Conservation (phyloP, 495 filamentous ascomycete genomes). For the Emericellopsis terricola region DNA sequence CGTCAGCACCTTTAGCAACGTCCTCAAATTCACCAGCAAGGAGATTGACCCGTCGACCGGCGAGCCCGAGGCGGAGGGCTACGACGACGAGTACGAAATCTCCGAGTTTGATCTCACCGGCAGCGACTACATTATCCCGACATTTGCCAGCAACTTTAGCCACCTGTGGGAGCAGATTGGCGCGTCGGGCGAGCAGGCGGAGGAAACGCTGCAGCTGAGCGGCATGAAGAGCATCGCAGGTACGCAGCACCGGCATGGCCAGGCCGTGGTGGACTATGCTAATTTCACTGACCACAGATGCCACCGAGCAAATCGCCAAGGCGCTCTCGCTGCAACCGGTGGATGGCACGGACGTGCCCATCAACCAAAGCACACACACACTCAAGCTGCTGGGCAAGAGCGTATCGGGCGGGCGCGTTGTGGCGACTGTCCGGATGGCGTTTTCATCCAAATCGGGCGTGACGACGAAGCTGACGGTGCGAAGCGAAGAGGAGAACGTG, state of each 20-base stretch:
- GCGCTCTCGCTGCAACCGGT: constrained; percentile 81
- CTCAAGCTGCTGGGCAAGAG: constrained; percentile 95
- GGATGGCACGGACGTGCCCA: constrained; percentile 78
- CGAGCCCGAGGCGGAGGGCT: constrained; percentile 81
- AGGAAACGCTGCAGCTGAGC: constrained; percentile 80
- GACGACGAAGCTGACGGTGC: constrained; percentile 80
- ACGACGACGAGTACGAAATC: constrained; percentile 95
- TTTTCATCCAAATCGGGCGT: constrained; percentile 83
- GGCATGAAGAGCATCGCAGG: constrained; percentile 84
- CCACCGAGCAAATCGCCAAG: constrained; percentile 77
- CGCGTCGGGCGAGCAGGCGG: constrained; percentile 71
- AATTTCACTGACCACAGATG: constrained; percentile 46
- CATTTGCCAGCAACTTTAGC: constrained; percentile 86
- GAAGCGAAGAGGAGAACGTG: constrained; percentile 84
- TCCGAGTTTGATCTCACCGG: constrained; percentile 83
- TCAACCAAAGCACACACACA: constrained; percentile 78
- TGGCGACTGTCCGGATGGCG: constrained; percentile 79
- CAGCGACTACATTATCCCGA: constrained; percentile 83
- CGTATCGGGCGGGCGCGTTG: constrained; percentile 75
- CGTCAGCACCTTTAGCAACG: constrained; percentile 69
- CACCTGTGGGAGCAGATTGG: constrained; percentile 94
- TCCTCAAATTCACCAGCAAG: constrained; percentile 91
- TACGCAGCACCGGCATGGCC: constrained; percentile 25
- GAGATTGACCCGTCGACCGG: constrained; percentile 92
- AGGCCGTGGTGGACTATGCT: too few relatives aligned